Evolutionary conservation across 2,329 filamentous ascomycete genomes (phyloP).

Genomic region (Pleomassaria siparia): DNA sequence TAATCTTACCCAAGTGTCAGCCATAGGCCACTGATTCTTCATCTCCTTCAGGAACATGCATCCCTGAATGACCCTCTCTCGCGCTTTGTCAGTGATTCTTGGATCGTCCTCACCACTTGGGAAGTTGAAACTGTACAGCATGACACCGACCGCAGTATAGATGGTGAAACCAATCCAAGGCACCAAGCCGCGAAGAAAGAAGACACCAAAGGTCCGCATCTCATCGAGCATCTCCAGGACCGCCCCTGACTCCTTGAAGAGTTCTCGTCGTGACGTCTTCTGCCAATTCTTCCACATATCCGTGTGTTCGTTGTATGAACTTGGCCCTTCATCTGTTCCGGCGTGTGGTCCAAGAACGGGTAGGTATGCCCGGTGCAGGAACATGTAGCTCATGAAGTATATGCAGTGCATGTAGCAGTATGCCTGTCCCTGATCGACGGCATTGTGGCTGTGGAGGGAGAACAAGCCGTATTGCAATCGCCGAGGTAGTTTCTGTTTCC

Average conservation of each 20-base stretch:
- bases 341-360: slow-evolving; percentile 41
- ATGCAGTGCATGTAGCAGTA: slow-evolving; percentile 48
- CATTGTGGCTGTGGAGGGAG: slow-evolving; percentile 44
- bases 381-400: slow-evolving; percentile 47
- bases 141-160: slow-evolving; percentile 44
- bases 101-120: slow-evolving; percentile 40
- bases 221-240: slow-evolving; percentile 46
- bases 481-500: slow-evolving; percentile 38
- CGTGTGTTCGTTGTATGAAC: slow-evolving; percentile 34
- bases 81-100: slow-evolving; percentile 33
- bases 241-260: slow-evolving; percentile 40
- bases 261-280: slow-evolving; percentile 36
- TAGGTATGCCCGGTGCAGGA: slow-evolving; percentile 44
- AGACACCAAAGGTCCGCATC: slow-evolving; percentile 45
- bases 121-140: slow-evolving; percentile 44
- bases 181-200: slow-evolving; percentile 43
- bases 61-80: slow-evolving; percentile 38
- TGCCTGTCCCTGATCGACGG: slow-evolving; percentile 45
- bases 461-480: slow-evolving; percentile 43
- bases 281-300: slow-evolving; percentile 43
- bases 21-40: slow-evolving; percentile 47
- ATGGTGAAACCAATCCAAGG: slow-evolving; percentile 48
- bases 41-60: slow-evolving; percentile 44
- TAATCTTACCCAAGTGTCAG: slow-evolving; percentile 39
- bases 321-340: slow-evolving; percentile 32